Evolutionary conservation across 2,329 filamentous ascomycete genomes (phyloP), one percentile per base, ranked within the genome.

Genomic region (Escovopsis sp.): DNA sequence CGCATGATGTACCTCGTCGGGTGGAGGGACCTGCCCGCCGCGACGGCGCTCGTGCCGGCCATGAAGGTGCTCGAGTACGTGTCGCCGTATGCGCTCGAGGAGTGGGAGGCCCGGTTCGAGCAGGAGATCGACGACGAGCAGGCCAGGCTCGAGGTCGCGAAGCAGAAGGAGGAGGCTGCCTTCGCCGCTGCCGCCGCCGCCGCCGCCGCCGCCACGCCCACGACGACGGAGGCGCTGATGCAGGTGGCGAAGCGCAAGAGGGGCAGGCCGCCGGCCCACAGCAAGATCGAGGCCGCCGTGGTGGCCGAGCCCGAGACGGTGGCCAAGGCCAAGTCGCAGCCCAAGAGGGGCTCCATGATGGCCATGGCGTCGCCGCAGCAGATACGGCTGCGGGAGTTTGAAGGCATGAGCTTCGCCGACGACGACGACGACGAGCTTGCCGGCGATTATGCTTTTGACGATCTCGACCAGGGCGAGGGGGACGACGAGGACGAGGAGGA

Each of bases 31-130:
- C 53, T 68, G 1, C 71, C 71, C 0, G 63, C 64, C 0, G 71
- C 68, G 33, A 61, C 65, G 14, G 54, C 69, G 37, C 50, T 66
- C 3, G 59, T 77, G 2, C 65, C 62, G 48, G 51, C 67, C 50
- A 60, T 65, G 60, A 42, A 63, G 45, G 63, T 76, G 6, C 60
- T 71, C 11, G 68, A 79, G 29, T 79, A 76, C 46, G 74, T 80
- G 7, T 77, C 75, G 0, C 68, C 70, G 2, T 59, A 62, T 10
- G 65, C 63, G 9, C 49, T 77, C 3, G 76, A 81, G 52, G 64
- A 74, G 0, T 81, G 68, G 61, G 74, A 78, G 47, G 67, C 64
- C 41, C 53, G 59, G 2, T 56, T 62, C 12, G 63, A 65, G 39
- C 57, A 67, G 16, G 59, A 64, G 43, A 54, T 63, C 15, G 66